Evolutionary conservation across 192 early-diverging fungal genomes (phyloP), one percentile per base, ranked within the genome.

Genomic region (Linnemannia schmuckeri): DNA sequence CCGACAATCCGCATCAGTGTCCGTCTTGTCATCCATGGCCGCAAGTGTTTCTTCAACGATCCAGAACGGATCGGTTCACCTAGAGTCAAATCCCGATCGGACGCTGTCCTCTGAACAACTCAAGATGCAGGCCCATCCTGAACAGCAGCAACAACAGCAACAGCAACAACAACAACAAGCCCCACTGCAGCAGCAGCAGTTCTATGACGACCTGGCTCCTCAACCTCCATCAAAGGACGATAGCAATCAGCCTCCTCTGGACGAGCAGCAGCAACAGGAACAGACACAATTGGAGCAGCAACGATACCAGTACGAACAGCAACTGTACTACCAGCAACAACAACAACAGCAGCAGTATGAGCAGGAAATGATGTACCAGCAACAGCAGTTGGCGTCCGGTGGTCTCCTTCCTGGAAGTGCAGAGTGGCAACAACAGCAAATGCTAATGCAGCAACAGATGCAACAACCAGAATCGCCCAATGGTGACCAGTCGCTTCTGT

Each of bases 21-120:
- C 30, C 6, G 18, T 52, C 47, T 33, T n/a, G 61, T 66, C 61
- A 8, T 55, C 73, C 40, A 86, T 86, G 83, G 83, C 83, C 9
- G 78, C 83, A 76, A 86, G 78, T 54, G 74, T 77, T 44, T 86
- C 83, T 42, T 78, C 83, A 22, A 72, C 75, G 75, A 86, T 80
- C 37, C 78, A 77, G 61, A 63, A 44, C 37, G 78, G 54, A 49
- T n/a, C 78, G 22, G 30, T 79, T 54, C 70, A 73, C 27, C 55
- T 61, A 49, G 40, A 46, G 70, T 40, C 47, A 10, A 41, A 35
- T 66, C 79, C 74, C 35, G 44, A 81, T 40, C 72, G 44, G 42
- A 35, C 38, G 72, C 66, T 69, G 44, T 74, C 82, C 35, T 33
- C 49, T 13, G 54, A 63, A 30, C 82, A 71, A 7, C 44, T 44